Base-by-base conservation (phyloP, 768 basidiomycete species). In the Mycena kentingensis region DNA sequence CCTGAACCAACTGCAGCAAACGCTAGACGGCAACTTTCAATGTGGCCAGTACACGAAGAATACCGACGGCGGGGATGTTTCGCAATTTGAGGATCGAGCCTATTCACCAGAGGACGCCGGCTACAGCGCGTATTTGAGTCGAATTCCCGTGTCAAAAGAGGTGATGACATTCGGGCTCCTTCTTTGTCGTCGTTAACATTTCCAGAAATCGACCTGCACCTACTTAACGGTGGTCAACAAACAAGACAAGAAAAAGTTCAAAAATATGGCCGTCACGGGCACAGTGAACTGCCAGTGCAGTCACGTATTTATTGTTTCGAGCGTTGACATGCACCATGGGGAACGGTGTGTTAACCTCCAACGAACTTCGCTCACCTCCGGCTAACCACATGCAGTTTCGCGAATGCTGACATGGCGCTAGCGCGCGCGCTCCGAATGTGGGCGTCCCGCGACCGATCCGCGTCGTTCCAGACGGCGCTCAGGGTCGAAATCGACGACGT, bases 11-110 rank as follows among this genome's bases (percentile, higher is more conserved):
- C 42, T 47, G 10, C 39, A 54, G 29, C 32, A 49, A 16, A 60
- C 60, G 10, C 28, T 54, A 16, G 63, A 66, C 47, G 63, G 63
- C 8, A 63, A 66, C 35, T 58, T 58, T 34, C 54, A 62, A 26
- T 50, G 57, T 16, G 52, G 60, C 35, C 49, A 60, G 22, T 57
- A 50, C 27, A 52, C 43, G 24, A 66, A 64, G 46, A 57, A 60
- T 16, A 54, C 52, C 27, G 65, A 66, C 37, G 53, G 53, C 3
- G 55, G 60, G 27, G 62, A 64, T 41, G 45, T 64, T 21, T 57
- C 63, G 5, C 57, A 63, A 8, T 55, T 49, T 12, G 50, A 46
- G 6, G 60, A 60, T 2, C 24, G 19, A 6, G 57, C 27, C 5
- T 57, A 55, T 26, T 64, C 63, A 32, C 58, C 62, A 7, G 16